These are phyloP conservation scores for Coccomyxa subellipsoidea DNA, from an alignment of 163 green algal genomes.

Conservation along the genomic window DNA sequence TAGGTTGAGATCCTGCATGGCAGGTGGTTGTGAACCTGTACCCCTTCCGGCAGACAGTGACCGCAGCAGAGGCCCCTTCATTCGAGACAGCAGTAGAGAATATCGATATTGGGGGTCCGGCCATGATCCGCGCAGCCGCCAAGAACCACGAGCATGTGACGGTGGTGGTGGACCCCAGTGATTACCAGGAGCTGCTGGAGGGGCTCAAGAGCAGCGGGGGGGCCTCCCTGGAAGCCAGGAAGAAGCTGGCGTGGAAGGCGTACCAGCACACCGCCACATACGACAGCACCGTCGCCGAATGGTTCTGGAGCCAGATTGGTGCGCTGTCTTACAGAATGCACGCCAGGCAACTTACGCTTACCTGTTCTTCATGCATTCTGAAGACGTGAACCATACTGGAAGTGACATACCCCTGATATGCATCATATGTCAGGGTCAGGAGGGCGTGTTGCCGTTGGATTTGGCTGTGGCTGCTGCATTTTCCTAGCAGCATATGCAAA, in stretches of 20 bases:
- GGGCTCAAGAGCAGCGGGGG: conserved; percentile 32
- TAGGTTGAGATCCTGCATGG: background rate
- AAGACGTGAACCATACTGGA: too few relatives aligned
- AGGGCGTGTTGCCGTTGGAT: too few relatives aligned
- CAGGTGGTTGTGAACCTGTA: conserved; percentile 97
- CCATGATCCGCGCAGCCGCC: conserved; percentile 96
- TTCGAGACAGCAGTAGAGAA: conserved; percentile 94
- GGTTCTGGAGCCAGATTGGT: conserved; percentile 84
- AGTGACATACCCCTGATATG: too few relatives aligned
- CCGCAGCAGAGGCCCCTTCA: conserved; percentile 49
- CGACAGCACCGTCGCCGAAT: conserved; percentile 87
- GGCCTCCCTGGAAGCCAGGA: conserved; percentile 44
- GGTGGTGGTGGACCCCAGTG: conserved; percentile 56
- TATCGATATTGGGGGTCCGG: conserved; percentile 97
- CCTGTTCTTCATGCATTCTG: too few relatives aligned
- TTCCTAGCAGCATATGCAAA: too few relatives aligned
- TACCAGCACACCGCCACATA: conserved; percentile 96
- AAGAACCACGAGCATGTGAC: conserved; percentile 88
- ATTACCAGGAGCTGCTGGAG: conserved; percentile 74
- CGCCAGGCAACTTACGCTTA: too few relatives aligned
- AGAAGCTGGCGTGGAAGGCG: conserved; percentile 94
- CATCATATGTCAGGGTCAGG: too few relatives aligned
- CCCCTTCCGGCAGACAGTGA: conserved; percentile 94
- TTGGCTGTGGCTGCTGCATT: too few relatives aligned
- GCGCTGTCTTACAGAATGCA: background rate